Conservation (phyloP, 1,284 basidiomycete species). For the Irpex sp. region DNA sequence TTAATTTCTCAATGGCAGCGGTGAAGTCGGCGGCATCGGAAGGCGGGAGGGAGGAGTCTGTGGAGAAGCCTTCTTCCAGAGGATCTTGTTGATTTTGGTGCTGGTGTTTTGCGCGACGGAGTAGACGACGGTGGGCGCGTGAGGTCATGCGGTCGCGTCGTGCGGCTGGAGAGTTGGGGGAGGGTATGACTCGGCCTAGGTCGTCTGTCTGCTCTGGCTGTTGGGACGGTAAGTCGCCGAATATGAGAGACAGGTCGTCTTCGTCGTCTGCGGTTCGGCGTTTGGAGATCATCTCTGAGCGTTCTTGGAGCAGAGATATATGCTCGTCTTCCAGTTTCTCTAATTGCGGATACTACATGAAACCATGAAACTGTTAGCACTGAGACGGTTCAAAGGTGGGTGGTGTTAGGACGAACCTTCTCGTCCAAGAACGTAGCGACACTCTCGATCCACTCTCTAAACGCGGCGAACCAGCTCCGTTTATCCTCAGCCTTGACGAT, state of each 20-base stretch:
- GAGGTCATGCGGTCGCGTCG: constrained; percentile 54
- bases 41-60: constrained; percentile 70
- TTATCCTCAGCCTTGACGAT: constrained; percentile 80
- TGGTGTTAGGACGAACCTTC: constrained; percentile 54
- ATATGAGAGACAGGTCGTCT: constrained; percentile 78
- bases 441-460: constrained; percentile 85
- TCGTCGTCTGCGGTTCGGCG: constrained; percentile 73
- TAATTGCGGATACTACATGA: constrained; percentile 69
- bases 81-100: too few species aligned
- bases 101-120: constrained; percentile 28
- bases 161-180: constrained; percentile 39
- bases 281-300: constrained; percentile 62
- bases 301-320: constrained; percentile 71
- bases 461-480: constrained; percentile 82
- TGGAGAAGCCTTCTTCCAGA: constrained; percentile 75
- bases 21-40: constrained; percentile 71
- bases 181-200: constrained; percentile 51
- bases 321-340: constrained; percentile 87
- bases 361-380: constrained; percentile 3
- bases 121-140: constrained; percentile 45
- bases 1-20: constrained; percentile 58
- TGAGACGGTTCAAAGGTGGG: constrained; percentile 1
- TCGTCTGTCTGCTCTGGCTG: constrained; percentile 54
- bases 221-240: constrained; percentile 50
- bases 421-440: constrained; percentile 89